Conservation (phyloP, 1,284 basidiomycete species). For the Pseudozyma tsukubaensis region DNA sequence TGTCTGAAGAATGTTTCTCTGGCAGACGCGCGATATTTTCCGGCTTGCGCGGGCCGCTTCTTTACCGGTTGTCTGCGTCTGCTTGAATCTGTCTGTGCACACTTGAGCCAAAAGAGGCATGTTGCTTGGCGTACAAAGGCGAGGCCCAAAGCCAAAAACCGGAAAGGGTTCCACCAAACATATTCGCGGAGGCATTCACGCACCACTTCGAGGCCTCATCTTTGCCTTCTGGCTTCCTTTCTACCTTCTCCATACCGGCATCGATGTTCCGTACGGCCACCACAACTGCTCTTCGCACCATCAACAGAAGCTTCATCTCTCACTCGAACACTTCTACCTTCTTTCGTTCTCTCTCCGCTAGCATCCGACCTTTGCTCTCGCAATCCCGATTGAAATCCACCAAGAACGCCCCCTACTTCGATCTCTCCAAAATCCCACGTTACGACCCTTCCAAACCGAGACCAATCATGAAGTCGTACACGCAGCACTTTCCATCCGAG, state of each 20-base stretch:
- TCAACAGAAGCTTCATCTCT: conserved; percentile 2
- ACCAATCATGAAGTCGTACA: conserved; percentile 37
- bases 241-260: background rate
- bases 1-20: no score
- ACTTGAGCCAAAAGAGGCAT: no score
- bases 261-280: conserved; percentile 11
- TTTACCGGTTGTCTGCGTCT: no score
- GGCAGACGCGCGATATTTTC: no score
- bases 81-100: no score
- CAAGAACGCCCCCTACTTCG: conserved; percentile 3
- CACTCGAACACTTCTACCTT: background rate
- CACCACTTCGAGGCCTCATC: no score
- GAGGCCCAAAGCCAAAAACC: no score
- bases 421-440: conserved; percentile 17
- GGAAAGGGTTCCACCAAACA: no score
- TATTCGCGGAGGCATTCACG: background rate
- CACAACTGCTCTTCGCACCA: conserved; percentile 6
- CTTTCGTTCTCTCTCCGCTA: background rate
- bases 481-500: conserved; percentile 23
- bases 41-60: no score
- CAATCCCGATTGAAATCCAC: background rate
- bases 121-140: no score
- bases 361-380: background rate
- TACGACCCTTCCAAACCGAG: conserved; percentile 9
- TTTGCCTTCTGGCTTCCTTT: background rate